Evolutionary conservation across 257 asterid species (phyloP), one percentile per base, ranked within the genome.

Genomic region (Eustoma russellianum): DNA sequence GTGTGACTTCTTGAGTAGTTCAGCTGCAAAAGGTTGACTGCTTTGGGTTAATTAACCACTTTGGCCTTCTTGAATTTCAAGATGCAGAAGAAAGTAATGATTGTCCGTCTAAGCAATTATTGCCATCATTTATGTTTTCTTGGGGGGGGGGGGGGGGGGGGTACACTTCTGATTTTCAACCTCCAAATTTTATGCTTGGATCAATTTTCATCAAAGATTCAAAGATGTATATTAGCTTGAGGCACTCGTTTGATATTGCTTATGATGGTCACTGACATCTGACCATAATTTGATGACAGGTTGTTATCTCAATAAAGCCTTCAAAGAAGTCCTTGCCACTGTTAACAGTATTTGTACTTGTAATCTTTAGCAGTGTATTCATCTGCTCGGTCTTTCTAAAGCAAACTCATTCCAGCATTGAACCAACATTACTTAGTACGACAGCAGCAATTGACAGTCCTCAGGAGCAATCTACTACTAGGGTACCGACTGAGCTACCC

Each of bases 291-390:
- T 59, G 47, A 61, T 60, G 53, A 19, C 86, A 84, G 97, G 94
- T 70, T 41, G 67, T 70, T 24, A 28, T 88, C 52, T 67, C 79
- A 45, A 78, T 85, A 64, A 91, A 76, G 66, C 68, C 90, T 63
- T 84, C 94, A 33, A 92, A 76, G 88, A 92, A 73, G 67, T 70
- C 88, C 48, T 85, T 76, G 12, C 86, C 83, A 46, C 51, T 84
- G 47, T 66, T 77, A 60, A 75, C 97, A 77, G 73, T 79, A 72
- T 50, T 72, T 59, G 79, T 88, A 41, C 61, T 92, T 48, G 77
- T 79, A 19, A 75, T 88, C 90, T 72, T 71, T 1, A 84, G 77
- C 62, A 85, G 95, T 41, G 68, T 84, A 34, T 87, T 82, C 60
- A 91, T 84, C 15, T 87, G 82, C 68, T 91, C 92, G 10, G 50